Conservation (phyloP, 345 rosid genomes). For the Eucalyptus paniculata region DNA sequence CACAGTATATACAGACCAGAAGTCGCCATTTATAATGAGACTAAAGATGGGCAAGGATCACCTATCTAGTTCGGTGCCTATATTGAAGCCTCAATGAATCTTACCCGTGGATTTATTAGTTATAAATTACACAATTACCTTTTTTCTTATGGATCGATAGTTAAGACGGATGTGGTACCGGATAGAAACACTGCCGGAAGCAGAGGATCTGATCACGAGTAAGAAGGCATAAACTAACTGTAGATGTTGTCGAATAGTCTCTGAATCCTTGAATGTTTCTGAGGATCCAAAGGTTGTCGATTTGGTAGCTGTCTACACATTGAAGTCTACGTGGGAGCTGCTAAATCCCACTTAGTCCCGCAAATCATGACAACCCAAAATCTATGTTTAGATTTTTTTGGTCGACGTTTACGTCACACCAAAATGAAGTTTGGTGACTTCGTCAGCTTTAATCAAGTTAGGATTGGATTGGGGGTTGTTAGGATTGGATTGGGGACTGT, state of each 20-base stretch:
- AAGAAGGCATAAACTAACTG: neutral
- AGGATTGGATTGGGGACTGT: neutral
- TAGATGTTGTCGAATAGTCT: neutral
- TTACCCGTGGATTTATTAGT: neutral
- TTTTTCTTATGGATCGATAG: neutral
- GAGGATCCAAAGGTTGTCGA: neutral
- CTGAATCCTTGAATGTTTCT: neutral
- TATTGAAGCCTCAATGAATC: neutral
- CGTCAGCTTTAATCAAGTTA: neutral
- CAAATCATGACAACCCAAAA: neutral
- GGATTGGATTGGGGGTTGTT: neutral
- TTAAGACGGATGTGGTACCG: neutral
- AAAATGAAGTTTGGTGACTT: neutral
- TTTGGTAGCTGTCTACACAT: neutral
- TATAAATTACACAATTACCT: neutral
- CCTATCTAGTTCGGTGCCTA: neutral
- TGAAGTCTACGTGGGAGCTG: neutral
- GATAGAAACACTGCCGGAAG: neutral
- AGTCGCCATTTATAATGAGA: neutral
- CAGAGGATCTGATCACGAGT: neutral
- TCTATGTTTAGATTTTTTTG: neutral
- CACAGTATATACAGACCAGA: neutral
- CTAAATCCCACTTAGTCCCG: neutral
- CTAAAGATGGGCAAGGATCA: neutral
- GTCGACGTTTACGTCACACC: neutral